A percentile compares a stretch with the other conserved stretches of the same genome.
These are phyloP conservation scores for Acrodontium crateriforme DNA, from an alignment of 2,329 filamentous ascomycete genomes.

Conservation along the genomic window DNA sequence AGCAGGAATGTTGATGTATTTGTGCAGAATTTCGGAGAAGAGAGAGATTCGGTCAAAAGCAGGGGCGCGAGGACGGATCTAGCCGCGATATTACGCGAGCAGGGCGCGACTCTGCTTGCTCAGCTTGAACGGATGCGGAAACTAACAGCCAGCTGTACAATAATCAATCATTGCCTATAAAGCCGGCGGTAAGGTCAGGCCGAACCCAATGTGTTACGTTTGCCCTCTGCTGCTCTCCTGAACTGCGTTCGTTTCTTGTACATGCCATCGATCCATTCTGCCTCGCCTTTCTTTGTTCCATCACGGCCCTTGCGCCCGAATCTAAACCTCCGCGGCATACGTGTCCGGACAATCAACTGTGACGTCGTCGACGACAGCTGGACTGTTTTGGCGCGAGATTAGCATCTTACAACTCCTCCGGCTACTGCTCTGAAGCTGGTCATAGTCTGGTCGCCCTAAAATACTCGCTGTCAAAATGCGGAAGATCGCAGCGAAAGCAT, in stretches of 20 bases:
- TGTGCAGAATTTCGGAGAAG: constrained; percentile 1
- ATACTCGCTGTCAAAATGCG: constrained; percentile 9
- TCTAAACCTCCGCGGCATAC: constrained; percentile 1
- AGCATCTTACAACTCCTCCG: background rate
- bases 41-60: background rate
- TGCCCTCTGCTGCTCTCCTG: no score
- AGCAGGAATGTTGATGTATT: background rate
- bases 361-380: background rate
- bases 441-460: constrained; percentile 1
- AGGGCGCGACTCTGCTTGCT: no score
- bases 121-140: no score
- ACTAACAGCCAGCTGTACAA: no score
- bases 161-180: no score
- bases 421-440: constrained; percentile 5
- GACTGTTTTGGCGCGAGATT: background rate
- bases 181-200: no score
- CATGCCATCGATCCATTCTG: background rate
- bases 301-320: background rate
- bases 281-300: constrained; percentile 1
- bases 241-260: constrained; percentile 2
- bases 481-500: constrained; percentile 19
- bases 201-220: no score
- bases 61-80: background rate
- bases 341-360: constrained; percentile 3
- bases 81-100: no score